Evolutionary conservation across 208 protist species (phyloP), one percentile per base, ranked within the genome.

Genomic region (Porcisia hertigi): DNA sequence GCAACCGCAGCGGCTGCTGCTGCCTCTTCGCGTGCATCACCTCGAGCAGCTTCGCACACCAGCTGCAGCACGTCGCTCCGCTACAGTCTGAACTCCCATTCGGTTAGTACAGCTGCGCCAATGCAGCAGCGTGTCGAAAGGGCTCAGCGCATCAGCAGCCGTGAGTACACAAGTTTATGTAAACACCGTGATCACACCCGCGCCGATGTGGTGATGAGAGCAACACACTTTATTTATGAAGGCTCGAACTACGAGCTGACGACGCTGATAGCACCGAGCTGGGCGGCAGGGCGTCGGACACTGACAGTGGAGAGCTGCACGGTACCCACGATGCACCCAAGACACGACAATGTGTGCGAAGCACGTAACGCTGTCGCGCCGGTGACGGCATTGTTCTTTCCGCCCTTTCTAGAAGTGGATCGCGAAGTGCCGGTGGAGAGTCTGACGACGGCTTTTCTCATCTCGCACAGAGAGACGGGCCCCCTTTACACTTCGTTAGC

Each of bases 401-500:
- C 92, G 6, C 69, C 76, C 6, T 96, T 91, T 74, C 69, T 96
- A 34, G 80, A 91, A 54, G 84, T 92, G 41, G 90, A 93, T 47
- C 88, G 88, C 45, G 90, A 94, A 70, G 85, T 93, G 58, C 88
- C 90, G 64, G 78, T 89, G 66, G 90, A 94, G 73, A 84, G 76
- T 55, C 58, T 79, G 45, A 88, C 86, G 54, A 90, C 90, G 6
- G 55, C 77, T 4, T 94, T 91, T 58, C 81, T 93, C 58, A 90
- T 94, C 49, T 88, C 88, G 0, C 90, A 93, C 75, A 49, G 57
- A 36, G 86, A 93, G 74, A 93, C 84, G 25, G 90, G 88, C 6
- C 85, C 88, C 41, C 85, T 93, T 20, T 94, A 94, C 81, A 91
- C 88, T 25, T 88, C 88, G n/a, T 83, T 94, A 6, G 88, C 85